Base-by-base conservation (phyloP, 306 rosid species). In the Potentilla sterilis region DNA sequence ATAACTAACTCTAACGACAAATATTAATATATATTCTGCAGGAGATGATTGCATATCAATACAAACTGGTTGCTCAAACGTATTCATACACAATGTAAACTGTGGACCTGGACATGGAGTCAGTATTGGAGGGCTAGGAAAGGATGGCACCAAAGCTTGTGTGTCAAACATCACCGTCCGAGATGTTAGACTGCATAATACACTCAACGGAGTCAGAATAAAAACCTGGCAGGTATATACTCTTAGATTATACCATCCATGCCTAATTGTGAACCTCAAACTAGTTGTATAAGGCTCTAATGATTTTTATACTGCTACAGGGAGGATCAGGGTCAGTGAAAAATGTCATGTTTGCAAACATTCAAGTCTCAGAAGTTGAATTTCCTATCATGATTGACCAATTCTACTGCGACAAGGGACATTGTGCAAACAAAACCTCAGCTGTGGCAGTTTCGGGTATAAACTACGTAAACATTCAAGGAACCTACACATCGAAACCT, bases 261-360 rank as follows among this genome's bases (percentile, higher is more conserved):
- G 15, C 13, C 14, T 22, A 43, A 35, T 8, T 9, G 41, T 19
- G 4, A 44, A 8, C 49, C 19, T 59, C 63, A 42, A 59, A 14
- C 34, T 67, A 67, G 47, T 57, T 72, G 28, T 28, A 24, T 41
- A 57, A 21, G 58, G 37, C 47, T 62, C 40, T 75, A 32, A 35
- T 14, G 68, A 12, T 55, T 62, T 28, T 4, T 47, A 51, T 75
- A 46, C 40, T 37, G 32, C 19, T 6, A 49, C 85, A 92, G 97
- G 98, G 98, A 61, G 98, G 98, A 42, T 91, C 85, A 9, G 97
- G 98, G 10, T 88, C 86, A 13, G 97, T 86, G 28, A 88, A 80
- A 71, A 88, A 83, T n/a, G 47, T 93, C 0, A 76, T 83, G 86
- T 91, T 94, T 77, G 92, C 95, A 1, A 87, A 89, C 85, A 83